Evolutionary conservation across 2,329 filamentous ascomycete genomes (phyloP), one percentile per base, ranked within the genome.

Genomic region (Orbilia oligospora): DNA sequence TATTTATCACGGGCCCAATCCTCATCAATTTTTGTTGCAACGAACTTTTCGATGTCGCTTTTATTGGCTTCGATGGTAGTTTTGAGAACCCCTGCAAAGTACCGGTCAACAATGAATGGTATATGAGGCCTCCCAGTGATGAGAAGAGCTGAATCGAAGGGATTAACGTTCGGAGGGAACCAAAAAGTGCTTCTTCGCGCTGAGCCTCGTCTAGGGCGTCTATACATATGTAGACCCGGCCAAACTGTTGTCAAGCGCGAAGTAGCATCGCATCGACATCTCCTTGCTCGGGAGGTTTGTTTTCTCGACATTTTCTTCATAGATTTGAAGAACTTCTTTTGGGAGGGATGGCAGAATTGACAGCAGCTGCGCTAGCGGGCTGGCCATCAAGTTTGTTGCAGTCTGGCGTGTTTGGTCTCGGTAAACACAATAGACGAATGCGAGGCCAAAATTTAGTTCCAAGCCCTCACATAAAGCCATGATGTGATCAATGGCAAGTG

Each of bases 51-150:
- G 27, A 71, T 63, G 30, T 71, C 68, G 44, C 41, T 36, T 63
- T 53, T 24, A 22, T 71, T 49, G 33, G 68, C 68, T 18, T 63
- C 68, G n/a, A 71, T 71, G n/a, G 53, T 49, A 51, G 64, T 71
- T 36, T 49, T 38, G 18, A 49, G 55, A n/a, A 14, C 41, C 16
- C 46, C 53, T 51, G 2, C 24, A 36, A 71, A 53, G 56, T 71
- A 51, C 30, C 55, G 22, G n/a, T 71, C n/a, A 33, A 71, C 20
- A n/a, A 44, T 71, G 30, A n/a, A 36, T 10, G 38, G 68, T 51
- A 71, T 71, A 55, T 71, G 55, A 49, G 53, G 68, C 18, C 53
- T 53, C 12, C 68, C 56, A 51, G 68, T 64, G 46, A 64, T 71
- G 68, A 71, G n/a, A n/a, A 71, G 20, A 71, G 12, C 22, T 63